Evolutionary conservation across 2,329 filamentous ascomycete genomes (phyloP), one percentile per base, ranked within the genome.

Genomic region (Chalaropsis thielavioides): DNA sequence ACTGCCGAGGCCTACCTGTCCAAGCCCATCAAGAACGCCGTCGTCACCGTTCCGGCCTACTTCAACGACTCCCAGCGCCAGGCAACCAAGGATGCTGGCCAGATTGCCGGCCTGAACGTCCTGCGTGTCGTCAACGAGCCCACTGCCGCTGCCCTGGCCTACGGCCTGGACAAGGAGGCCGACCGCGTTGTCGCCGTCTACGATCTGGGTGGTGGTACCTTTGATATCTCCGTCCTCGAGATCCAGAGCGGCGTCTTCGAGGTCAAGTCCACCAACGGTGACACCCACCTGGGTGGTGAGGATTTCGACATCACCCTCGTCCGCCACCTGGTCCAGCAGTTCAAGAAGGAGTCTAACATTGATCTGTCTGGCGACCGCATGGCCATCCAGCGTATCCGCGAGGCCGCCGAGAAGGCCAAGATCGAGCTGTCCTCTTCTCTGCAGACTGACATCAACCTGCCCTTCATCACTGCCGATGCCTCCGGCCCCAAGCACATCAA

Each of bases 91-190:
- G 92, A 97, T 73, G 90, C 92, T 73, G 92, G 92, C 87, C 85
- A 95, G 74, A 97, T 97, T 76, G 89, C 92, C 71, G 92, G 92
- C 74, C 85, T 97, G 68, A 97, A 97, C 81, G 92, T 97, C 73
- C 90, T 97, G 75, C 90, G 92, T 80, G 96, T 97, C 83, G 96
- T 97, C 83, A 97, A 97, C 86, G 92, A 97, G 83, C 92, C 92
- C 68, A 97, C 92, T 61, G 92, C 92, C 49, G 92, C 92, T 72
- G 92, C 92, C 73, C 96, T 97, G 73, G 92, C 92, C 76, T 97
- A 97, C 79, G 92, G 92, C 85, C 89, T 97, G 67, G 92, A 96
- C 83, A 96, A 96, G 88, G 96, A 96, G 88, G 82, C 86, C 66
- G 92, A 97, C 85, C 90, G 92, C 78, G 96, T 96, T 78, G 92